Percentiles rank a stretch among this genome's conserved stretches.
These are phyloP conservation scores for Multifurca ochricompacta DNA, from an alignment of 768 basidiomycete genomes.

Conservation along the genomic window DNA sequence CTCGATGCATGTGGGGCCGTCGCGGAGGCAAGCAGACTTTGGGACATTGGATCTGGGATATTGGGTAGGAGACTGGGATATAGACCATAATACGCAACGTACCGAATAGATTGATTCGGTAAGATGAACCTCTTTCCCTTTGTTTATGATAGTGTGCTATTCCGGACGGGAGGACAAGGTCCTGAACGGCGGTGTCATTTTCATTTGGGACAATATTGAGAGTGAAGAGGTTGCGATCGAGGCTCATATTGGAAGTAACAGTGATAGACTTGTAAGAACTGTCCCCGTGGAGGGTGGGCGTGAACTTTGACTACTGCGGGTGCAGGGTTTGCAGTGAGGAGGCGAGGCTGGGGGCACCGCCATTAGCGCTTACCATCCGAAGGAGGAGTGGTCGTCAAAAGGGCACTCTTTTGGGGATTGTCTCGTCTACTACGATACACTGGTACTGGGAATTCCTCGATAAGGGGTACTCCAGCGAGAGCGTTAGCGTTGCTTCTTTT, in stretches of 20 bases:
- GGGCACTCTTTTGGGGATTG: neutral
- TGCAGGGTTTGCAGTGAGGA: neutral
- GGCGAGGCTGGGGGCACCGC: no score
- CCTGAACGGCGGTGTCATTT: constrained; percentile 52
- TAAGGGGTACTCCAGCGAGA: no score
- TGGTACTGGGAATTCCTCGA: no score
- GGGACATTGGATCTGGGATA: constrained; percentile 60
- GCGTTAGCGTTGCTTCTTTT: no score
- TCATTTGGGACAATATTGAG: constrained; percentile 54
- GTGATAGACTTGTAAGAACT: neutral
- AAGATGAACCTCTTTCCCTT: constrained; percentile 44
- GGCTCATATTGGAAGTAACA: constrained; percentile 46
- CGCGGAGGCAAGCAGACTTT: constrained; percentile 62
- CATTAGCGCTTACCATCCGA: no score
- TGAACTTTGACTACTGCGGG: neutral
- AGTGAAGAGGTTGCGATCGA: constrained; percentile 83
- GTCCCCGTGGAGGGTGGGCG: neutral
- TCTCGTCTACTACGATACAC: no score
- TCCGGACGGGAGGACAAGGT: constrained; percentile 61
- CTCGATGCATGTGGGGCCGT: constrained; percentile 53
- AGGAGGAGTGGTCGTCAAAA: no score
- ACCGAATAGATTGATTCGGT: constrained; percentile 66
- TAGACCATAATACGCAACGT: constrained; percentile 20
- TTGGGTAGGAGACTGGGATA: neutral
- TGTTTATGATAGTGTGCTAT: constrained; percentile 66